Base-by-base conservation (phyloP, 306 rosid genomes). In the Parietaria judaica region DNA sequence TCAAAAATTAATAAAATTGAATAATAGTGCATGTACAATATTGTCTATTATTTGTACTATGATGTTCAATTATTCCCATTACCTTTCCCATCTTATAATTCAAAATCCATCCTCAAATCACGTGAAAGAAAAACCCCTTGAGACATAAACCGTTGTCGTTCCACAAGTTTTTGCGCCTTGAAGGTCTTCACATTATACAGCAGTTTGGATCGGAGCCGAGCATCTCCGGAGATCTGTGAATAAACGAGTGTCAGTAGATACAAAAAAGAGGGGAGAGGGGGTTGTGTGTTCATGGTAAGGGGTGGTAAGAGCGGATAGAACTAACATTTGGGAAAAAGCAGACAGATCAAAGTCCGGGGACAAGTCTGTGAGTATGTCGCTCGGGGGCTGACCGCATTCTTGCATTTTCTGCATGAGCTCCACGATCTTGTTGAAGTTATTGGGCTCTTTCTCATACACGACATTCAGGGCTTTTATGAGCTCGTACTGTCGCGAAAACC, bases 321-420 rank as follows among this genome's bases (percentile, higher is more conserved):
- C 98, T 87, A 78, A 87, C 97, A 91, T 31, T 68, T 88, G 96
- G 63, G 85, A 92, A 65, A 88, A 87, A 75, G 72, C 85, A 59
- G 89, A 68, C 6, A 92, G 68, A 71, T 92, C 96, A 52, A 88
- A 79, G 74, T 80, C 96, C 1, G 96, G 96, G 69, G 95, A 88
- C 65, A 92, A 85, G 80, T 88, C 95, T 38, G 77, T 77, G 66
- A 88, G 88, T 36, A 92, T 86, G 48, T 89, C 99, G 49, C 72
- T 84, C 15, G 96, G 99, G 12, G 96, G 96, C 60, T 86, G 99
- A 67, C 99, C 99, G 39, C 95, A 92, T 74, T 92, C 99, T 80
- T 92, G 99, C 96, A 88, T 86, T 78, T 86, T 88, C 80, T 92
- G 99, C 99, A 92, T 86, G 64, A 92, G 86, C 78, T 92, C 96